These are phyloP conservation scores for Coemansia sp. DNA, from an alignment of 192 early-diverging fungal genomes.

Conservation along the genomic window DNA sequence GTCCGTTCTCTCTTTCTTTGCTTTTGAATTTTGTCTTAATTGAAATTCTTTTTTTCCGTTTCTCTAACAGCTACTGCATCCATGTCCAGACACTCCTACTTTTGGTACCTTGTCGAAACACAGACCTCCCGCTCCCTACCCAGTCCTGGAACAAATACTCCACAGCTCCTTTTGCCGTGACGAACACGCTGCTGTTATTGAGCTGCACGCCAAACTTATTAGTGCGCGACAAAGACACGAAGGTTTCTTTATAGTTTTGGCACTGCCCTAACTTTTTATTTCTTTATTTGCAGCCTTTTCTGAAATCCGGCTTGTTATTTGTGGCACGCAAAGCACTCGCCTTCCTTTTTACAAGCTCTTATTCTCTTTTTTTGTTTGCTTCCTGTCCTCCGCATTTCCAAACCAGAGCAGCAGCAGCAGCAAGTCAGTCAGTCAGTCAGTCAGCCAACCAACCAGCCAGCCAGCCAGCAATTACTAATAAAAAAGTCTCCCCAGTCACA, in stretches of 20 bases:
- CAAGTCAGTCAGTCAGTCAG: no score
- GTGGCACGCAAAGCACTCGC: background rate
- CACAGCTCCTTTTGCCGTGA: no score
- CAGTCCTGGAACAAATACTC: background rate
- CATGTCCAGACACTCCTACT: background rate
- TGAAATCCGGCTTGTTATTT: background rate
- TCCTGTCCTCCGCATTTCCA: background rate
- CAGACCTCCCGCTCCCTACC: background rate
- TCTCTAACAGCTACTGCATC: background rate
- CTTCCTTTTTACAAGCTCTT: background rate
- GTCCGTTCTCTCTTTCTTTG: background rate
- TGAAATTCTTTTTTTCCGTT: background rate
- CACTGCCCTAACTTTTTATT: no score
- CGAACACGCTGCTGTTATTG: background rate
- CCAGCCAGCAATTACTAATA: background rate
- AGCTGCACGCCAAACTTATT: background rate
- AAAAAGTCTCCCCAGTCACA: background rate
- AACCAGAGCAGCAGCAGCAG: background rate
- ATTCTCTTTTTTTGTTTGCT: background rate
- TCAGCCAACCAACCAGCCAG: no score
- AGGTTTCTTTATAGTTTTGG: background rate
- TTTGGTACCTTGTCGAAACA: background rate
- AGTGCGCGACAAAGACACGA: background rate
- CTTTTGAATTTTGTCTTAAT: background rate
- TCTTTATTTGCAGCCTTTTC: background rate